Base-by-base conservation (phyloP, 352 stramenopile genomes). In the Pythium grandisporangium region DNA sequence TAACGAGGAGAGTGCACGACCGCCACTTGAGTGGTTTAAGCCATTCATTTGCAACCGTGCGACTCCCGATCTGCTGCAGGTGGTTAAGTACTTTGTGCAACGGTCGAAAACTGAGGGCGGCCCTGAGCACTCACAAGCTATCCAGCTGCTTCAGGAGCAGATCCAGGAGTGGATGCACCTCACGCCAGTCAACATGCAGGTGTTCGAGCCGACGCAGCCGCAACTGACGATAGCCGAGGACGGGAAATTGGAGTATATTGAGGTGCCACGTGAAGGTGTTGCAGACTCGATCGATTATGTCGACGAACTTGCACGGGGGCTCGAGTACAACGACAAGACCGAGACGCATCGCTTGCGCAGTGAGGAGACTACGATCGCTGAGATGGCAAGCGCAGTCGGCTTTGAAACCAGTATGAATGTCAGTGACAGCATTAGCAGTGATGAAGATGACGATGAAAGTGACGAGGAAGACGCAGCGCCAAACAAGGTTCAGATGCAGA, bases 391-490 rank as follows among this genome's bases (percentile, higher is more conserved):
- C 38, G 62, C 70, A 42, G 63, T 81, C 22, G 70, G 63, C 26
- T 81, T 77, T 29, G 67, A 80, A 48, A 62, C 57, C n/a, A 74
- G 64, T 16, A 55, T 74, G 40, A 77, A 74, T 48, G 52, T 36
- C 20, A 65, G 58, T 20, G 59, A 65, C 26, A 67, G 66, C 34
- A 58, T 57, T 17, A 66, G 68, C 26, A 70, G 75, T 7, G 55
- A 69, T 2, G 61, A 80, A 26, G 71, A 78, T 5, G 63, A 66
- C 7, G 38, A 57, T 17, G 44, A 54, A 10, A n/a, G n/a, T n/a
- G n/a, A n/a, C n/a, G n/a, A n/a, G n/a, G n/a, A n/a, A n/a, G n/a
- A n/a, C n/a, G n/a, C n/a, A n/a, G n/a, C n/a, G n/a, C n/a, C n/a
- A n/a, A n/a, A n/a, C n/a, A n/a, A n/a, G n/a, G n/a, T n/a, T n/a